Conservation (phyloP, 257 asterid species). For the Primulina huaijiensis region DNA sequence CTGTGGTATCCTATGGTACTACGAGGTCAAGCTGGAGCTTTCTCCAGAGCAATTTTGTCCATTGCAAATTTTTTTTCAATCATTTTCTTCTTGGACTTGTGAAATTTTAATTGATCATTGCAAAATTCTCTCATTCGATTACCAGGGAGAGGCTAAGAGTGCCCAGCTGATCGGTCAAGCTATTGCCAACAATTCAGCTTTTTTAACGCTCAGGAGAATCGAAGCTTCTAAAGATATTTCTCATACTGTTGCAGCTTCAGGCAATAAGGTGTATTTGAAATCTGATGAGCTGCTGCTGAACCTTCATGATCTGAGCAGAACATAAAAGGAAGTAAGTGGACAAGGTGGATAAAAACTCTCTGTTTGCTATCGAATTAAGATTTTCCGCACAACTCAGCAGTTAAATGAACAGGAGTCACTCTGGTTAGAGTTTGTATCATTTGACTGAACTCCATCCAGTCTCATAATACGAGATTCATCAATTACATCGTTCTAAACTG, state of each 20-base stretch:
- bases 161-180: conserved; percentile 93
- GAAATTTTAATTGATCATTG: not conserved
- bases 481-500: not conserved
- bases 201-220: conserved; percentile 79
- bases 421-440: not conserved
- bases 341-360: not conserved
- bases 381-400: not conserved
- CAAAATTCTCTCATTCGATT: conserved; percentile 3
- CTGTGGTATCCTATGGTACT: not conserved
- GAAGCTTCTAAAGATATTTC: conserved; percentile 91
- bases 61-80: not conserved
- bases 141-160: conserved; percentile 97
- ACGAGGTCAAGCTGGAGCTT: not conserved
- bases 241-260: conserved; percentile 53
- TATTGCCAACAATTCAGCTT: conserved; percentile 82
- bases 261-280: conserved; percentile 75
- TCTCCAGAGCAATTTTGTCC: not conserved
- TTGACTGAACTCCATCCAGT: no score
- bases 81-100: not conserved
- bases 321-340: conserved; percentile 30
- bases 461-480: not conserved
- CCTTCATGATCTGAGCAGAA: conserved; percentile 55
- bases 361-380: not conserved
- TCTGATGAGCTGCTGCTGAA: conserved; percentile 80
- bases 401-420: not conserved